Evolutionary conservation across 1,284 basidiomycete genomes (phyloP).

Genomic region (Naganishia liquefaciens): DNA sequence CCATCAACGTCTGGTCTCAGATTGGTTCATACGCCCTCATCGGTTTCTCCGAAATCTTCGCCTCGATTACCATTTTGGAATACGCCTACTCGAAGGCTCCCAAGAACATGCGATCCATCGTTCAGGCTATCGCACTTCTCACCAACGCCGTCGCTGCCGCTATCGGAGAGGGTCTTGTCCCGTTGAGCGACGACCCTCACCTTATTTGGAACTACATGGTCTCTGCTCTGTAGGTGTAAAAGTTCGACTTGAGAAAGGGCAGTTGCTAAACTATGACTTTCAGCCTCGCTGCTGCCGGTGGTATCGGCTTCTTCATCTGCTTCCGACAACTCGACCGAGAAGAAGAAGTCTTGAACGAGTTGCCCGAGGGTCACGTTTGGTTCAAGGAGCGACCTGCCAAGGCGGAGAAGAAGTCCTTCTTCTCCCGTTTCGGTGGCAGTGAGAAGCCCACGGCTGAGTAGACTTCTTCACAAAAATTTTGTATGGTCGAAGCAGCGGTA

Average conservation of each 20-base stretch:
- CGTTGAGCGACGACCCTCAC: constrained; percentile 31
- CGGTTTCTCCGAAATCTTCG: constrained; percentile 57
- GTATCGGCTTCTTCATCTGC: constrained; percentile 30
- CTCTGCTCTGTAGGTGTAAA: constrained; percentile 23
- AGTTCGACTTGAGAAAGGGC: neutral
- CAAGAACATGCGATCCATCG: constrained; percentile 32
- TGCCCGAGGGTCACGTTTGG: constrained; percentile 20
- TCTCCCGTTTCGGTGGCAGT: constrained; percentile 2
- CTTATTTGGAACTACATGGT: constrained; percentile 34
- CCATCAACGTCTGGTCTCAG: constrained; percentile 53
- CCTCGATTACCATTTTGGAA: constrained; percentile 58
- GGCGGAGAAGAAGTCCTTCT: constrained; percentile 1
- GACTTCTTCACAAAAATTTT: neutral
- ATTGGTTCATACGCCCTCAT: constrained; percentile 55
- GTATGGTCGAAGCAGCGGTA: neutral
- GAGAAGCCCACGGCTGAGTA: neutral
- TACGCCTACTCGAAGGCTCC: constrained; percentile 54
- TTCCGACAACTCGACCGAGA: constrained; percentile 32
- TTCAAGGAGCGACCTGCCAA: neutral
- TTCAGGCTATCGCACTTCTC: constrained; percentile 30
- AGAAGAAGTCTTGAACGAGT: constrained; percentile 29
- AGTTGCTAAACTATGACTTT: neutral
- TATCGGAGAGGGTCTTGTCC: constrained; percentile 30
- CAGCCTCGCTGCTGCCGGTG: constrained; percentile 26
- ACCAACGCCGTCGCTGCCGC: constrained; percentile 33